Percentiles rank a stretch among this genome's conserved stretches.
phyloP scores from a whole-genome alignment of 768 basidiomycete genomes.

The Suillus weaverae region DNA sequence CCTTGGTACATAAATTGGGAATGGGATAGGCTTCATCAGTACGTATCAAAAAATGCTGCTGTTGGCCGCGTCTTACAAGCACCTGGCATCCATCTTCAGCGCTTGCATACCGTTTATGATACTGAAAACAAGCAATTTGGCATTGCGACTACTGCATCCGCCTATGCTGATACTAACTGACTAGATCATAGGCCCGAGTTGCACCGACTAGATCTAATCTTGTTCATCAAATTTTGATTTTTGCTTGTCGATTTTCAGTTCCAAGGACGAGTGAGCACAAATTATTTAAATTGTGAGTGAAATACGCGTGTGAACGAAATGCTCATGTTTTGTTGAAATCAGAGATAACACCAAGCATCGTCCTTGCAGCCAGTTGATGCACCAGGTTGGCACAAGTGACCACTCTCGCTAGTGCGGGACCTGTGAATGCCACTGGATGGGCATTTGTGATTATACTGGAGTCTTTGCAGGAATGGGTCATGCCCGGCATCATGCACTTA shows the following conservation, averaged over 20 bases:
- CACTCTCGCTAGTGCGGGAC: too few species aligned
- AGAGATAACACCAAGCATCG: too few species aligned
- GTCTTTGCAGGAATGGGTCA: too few species aligned
- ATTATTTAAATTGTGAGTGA: neutral
- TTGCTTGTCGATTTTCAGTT: neutral
- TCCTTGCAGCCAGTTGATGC: too few species aligned
- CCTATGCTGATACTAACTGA: slow-evolving; percentile 43
- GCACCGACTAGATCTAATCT: neutral
- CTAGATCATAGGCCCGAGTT: too few species aligned
- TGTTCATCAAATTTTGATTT: neutral
- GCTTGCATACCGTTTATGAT: slow-evolving; percentile 59
- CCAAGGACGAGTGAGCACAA: neutral
- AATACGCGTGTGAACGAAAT: neutral
- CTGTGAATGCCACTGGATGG: too few species aligned
- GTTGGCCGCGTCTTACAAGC: neutral
- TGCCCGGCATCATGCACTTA: too few species aligned
- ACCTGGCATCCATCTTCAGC: slow-evolving; percentile 37
- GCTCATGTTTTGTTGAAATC: too few species aligned
- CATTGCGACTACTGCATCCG: slow-evolving; percentile 37
- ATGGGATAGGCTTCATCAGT: slow-evolving; percentile 69
- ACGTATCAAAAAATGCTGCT: slow-evolving; percentile 16
- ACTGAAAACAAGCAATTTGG: slow-evolving; percentile 27
- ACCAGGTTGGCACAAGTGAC: too few species aligned
- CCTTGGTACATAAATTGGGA: slow-evolving; percentile 48
- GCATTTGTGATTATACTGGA: too few species aligned